These are phyloP conservation scores for Metschnikowia vanudenii DNA, from an alignment of 805 yeast genomes.

Conservation along the genomic window DNA sequence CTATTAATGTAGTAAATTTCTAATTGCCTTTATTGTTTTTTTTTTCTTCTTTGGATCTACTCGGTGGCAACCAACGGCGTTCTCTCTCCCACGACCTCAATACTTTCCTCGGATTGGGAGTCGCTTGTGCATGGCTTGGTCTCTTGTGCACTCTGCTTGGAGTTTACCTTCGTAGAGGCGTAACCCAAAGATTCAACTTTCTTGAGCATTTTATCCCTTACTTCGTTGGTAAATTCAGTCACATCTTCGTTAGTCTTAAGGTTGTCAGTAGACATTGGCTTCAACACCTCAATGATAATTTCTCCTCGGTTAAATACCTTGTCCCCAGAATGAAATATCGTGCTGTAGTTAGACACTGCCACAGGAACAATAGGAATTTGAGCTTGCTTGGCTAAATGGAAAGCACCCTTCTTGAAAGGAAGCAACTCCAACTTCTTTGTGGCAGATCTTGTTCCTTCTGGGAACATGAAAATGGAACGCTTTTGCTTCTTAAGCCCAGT, in stretches of 20 bases:
- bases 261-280: conserved; percentile 73
- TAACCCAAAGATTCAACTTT: conserved; percentile 44
- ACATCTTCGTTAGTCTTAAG: conserved; percentile 68
- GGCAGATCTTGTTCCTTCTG: conserved; percentile 96
- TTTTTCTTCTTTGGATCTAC: background rate
- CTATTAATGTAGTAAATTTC: background rate
- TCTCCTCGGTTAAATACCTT: conserved; percentile 74
- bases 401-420: conserved; percentile 96
- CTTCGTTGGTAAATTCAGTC: conserved; percentile 52
- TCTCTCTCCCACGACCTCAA: conserved; percentile 18
- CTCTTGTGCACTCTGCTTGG: background rate
- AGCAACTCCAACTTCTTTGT: conserved; percentile 63
- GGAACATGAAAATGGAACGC: conserved; percentile 85
- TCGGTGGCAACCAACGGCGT: conserved; percentile 20
- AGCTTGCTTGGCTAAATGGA: conserved; percentile 94
- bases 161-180: conserved; percentile 16
- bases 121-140: conserved; percentile 2
- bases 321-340: conserved; percentile 58
- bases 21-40: no score
- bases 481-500: conserved; percentile 55
- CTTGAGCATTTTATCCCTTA: conserved; percentile 56
- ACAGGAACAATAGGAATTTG: conserved; percentile 86
- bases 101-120: conserved; percentile 14
- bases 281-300: conserved; percentile 73
- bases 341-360: conserved; percentile 83